phyloP scores from a whole-genome alignment of 2,329 filamentous ascomycete species.

The Drechslerella dactyloides region DNA sequence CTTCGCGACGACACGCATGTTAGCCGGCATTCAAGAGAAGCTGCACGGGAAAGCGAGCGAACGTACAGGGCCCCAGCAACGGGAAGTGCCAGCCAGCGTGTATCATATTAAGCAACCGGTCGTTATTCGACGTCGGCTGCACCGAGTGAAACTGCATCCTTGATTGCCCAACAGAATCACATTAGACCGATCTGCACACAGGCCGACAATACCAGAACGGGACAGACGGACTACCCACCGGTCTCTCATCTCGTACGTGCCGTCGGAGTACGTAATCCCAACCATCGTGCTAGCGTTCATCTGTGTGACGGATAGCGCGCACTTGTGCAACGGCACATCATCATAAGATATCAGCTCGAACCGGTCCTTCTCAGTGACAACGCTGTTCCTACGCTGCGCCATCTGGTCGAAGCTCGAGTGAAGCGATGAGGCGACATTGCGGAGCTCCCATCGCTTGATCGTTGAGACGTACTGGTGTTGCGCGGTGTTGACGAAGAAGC shows the following conservation, averaged over 20 bases:
- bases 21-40: not conserved
- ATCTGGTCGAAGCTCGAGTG: slow-evolving; percentile 81
- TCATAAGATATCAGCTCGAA: slow-evolving; percentile 71
- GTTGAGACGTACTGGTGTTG: slow-evolving; percentile 72
- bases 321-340: slow-evolving; percentile 64
- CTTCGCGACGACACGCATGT: slow-evolving; percentile 33
- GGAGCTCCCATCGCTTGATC: slow-evolving; percentile 81
- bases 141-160: slow-evolving; percentile 50
- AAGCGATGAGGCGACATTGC: slow-evolving; percentile 69
- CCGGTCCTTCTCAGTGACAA: slow-evolving; percentile 61
- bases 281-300: slow-evolving; percentile 74
- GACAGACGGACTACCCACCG: slow-evolving; percentile 22
- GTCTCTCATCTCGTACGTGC: slow-evolving; percentile 62
- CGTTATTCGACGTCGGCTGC: slow-evolving; percentile 44
- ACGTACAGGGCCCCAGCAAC: slow-evolving; percentile 32
- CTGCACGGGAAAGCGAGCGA: not conserved
- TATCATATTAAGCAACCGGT: slow-evolving; percentile 53
- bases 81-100: slow-evolving; percentile 55
- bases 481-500: slow-evolving; percentile 64
- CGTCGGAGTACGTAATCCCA: slow-evolving; percentile 68
- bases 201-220: no score
- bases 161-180: no score
- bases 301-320: slow-evolving; percentile 71
- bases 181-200: no score
- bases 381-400: slow-evolving; percentile 68